Conservation (phyloP, 257 asterid genomes). For the Haberlea rhodopensis region DNA sequence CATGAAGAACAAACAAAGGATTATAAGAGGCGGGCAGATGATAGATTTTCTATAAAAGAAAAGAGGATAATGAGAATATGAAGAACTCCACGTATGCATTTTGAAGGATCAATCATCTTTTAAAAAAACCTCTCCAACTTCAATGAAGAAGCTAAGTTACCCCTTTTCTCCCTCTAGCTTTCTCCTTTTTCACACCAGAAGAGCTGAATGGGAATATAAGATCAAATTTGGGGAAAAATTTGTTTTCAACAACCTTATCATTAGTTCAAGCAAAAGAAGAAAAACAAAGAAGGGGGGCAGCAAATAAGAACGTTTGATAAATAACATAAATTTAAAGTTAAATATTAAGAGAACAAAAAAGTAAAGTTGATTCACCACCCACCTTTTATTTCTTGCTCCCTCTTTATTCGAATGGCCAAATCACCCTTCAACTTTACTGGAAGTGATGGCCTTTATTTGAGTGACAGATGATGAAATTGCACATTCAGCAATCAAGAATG, state of each 20-base stretch:
- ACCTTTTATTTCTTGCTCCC: conserved; percentile 48
- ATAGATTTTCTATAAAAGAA: conserved; percentile 39
- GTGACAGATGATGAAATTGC: conserved; percentile 76
- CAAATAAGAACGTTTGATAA: conserved; percentile 46
- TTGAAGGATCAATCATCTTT: conserved; percentile 68
- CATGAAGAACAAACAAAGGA: conserved; percentile 43
- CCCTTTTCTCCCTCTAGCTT: conserved; percentile 44
- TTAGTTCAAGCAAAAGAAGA: conserved; percentile 25
- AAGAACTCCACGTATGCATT: conserved; percentile 38
- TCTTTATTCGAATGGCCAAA: conserved; percentile 47
- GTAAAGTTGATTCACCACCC: conserved; percentile 38
- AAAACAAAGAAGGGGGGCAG: conserved; percentile 17
- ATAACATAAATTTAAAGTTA: conserved; percentile 65
- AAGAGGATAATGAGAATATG: conserved; percentile 56
- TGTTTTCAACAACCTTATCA: conserved; percentile 33
- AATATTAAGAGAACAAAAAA: conserved; percentile 40
- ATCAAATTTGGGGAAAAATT: conserved; percentile 30
- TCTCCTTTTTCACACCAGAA: conserved; percentile 39
- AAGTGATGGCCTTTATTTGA: conserved; percentile 43
- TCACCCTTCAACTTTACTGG: conserved; percentile 62
- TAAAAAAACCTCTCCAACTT: conserved; percentile 53
- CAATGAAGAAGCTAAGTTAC: conserved; percentile 69
- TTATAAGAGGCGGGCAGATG: conserved; percentile 36
- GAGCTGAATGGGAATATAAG: conserved; percentile 30
- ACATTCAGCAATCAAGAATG: conserved; percentile 65